Conservation (phyloP, 768 basidiomycete genomes). For the Termitomyces sp. region DNA sequence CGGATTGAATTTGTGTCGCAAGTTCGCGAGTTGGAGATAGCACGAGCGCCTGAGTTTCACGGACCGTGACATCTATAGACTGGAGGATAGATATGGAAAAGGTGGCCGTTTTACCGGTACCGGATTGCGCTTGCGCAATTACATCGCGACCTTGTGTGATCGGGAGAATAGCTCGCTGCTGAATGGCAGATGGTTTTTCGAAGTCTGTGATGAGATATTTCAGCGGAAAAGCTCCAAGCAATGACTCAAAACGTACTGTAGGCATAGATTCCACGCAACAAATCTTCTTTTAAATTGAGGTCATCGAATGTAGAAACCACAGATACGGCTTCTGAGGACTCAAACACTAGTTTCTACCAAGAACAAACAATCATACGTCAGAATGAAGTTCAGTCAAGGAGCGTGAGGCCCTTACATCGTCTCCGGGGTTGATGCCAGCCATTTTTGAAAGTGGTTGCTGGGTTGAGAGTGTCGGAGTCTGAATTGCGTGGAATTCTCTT, state of each 20-base stretch:
- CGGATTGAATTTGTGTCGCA: constrained; percentile 98
- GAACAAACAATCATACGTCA: constrained; percentile 1
- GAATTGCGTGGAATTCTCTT: constrained; percentile 26
- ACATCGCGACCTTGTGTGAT: constrained; percentile 96
- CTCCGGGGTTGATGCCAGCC: constrained; percentile 80
- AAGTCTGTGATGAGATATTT: constrained; percentile 48
- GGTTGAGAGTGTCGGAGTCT: constrained; percentile 51
- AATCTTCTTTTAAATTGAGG: constrained; percentile 89
- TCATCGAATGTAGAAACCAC: constrained; percentile 89
- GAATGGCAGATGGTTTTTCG: constrained; percentile 98
- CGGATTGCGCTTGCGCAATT: constrained; percentile 98
- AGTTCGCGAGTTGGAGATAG: constrained; percentile 98
- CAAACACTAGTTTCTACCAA: constrained; percentile 83
- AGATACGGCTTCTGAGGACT: constrained; percentile 89
- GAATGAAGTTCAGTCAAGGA: constrained; percentile 2
- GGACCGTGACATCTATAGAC: constrained; percentile 91
- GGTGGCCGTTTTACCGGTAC: constrained; percentile 99
- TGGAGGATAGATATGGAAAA: constrained; percentile 98
- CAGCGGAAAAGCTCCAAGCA: background rate
- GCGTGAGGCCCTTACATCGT: constrained; percentile 55
- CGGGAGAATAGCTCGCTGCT: constrained; percentile 95
- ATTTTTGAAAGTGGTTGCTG: constrained; percentile 49
- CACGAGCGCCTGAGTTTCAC: constrained; percentile 94
- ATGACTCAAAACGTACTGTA: constrained; percentile 61
- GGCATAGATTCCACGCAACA: constrained; percentile 95